These are phyloP conservation scores for Casuarina glauca DNA, from an alignment of 306 rosid species.

Conservation along the genomic window DNA sequence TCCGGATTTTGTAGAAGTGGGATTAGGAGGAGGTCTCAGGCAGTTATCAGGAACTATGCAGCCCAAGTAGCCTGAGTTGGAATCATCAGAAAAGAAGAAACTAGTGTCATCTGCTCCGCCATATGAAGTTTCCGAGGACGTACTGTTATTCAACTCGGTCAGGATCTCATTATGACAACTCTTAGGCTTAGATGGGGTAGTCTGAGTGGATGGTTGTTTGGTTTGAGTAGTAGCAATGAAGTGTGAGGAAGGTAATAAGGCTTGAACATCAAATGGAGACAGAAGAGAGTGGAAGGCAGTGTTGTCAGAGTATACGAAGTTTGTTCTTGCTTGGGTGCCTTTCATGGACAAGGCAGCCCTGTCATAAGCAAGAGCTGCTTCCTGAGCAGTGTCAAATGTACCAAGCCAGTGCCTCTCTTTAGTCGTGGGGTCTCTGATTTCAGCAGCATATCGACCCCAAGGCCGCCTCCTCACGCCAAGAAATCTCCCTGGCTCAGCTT, in stretches of 20 bases:
- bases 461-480: slow-evolving; percentile 93
- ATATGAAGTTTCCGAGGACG: slow-evolving; percentile 30
- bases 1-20: slow-evolving; percentile 25
- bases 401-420: slow-evolving; percentile 99
- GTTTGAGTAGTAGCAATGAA: slow-evolving; percentile 28
- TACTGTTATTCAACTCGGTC: slow-evolving; percentile 27
- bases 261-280: slow-evolving; percentile 57
- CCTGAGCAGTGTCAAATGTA: slow-evolving; percentile 98
- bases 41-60: slow-evolving; percentile 95
- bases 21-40: slow-evolving; percentile 58
- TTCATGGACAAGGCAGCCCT: slow-evolving; percentile 98
- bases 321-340: slow-evolving; percentile 95
- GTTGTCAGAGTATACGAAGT: slow-evolving; percentile 80
- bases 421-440: slow-evolving; percentile 94
- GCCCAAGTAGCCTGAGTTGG: slow-evolving; percentile 86
- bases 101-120: slow-evolving; percentile 34
- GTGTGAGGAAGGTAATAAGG: slow-evolving; percentile 50
- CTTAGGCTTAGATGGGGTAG: slow-evolving; percentile 30
- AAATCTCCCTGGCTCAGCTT: slow-evolving; percentile 87
- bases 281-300: slow-evolving; percentile 63
- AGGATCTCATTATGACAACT: slow-evolving; percentile 16
- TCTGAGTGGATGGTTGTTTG: slow-evolving; percentile 42
- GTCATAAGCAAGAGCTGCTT: slow-evolving; percentile 99
- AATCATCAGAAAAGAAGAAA: slow-evolving; percentile 60
- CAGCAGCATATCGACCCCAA: slow-evolving; percentile 99